Evolutionary conservation across 306 rosid genomes (phyloP), one percentile per base, ranked within the genome.

Genomic region (Rosa multiflora): DNA sequence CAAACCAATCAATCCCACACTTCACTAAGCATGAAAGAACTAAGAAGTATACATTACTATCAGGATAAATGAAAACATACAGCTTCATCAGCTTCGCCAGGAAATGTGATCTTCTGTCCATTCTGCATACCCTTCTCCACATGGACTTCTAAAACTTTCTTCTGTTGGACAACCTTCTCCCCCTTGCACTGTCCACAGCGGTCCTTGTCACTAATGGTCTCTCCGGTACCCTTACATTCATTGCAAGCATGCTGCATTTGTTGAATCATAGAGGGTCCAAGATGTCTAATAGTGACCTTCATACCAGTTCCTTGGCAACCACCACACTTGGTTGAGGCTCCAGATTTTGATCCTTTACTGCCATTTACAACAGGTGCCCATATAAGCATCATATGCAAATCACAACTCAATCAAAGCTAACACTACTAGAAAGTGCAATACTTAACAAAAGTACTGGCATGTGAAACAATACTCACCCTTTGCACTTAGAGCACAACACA

Each of bases 61-160:
- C 23, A 39, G 7, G 44, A 37, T 14, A 1, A 1, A 0, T 3
- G 6, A 8, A 8, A 46, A 49, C 91, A 2, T 86, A 93, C 94
- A 3, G 98, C 91, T 79, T 89, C 97, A 85, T 94, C 97, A 43
- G 98, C 95, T 90, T 89, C 97, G 35, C 98, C 97, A 15, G 94
- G 96, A 88, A 94, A 94, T 26, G 94, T 90, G 58, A 94, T 88
- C 80, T 84, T 91, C 88, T 93, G 98, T 15, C 90, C 91, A 47
- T 90, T 90, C 83, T 86, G 93, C 98, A 91, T 94, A 7, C 98
- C 98, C 86, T 90, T 94, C 90, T 94, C 98, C 71, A 94, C 97
- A 77, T 70, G 6, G 18, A 90, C 96, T 77, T 94, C 97, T 75
- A 90, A 78, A 0, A 90, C 92, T 82, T 94, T 94, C 89, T 94